Percentiles rank a stretch among this genome's conserved stretches.
Conservation (phyloP, 257 asterid species). For the Vinca minor region DNA sequence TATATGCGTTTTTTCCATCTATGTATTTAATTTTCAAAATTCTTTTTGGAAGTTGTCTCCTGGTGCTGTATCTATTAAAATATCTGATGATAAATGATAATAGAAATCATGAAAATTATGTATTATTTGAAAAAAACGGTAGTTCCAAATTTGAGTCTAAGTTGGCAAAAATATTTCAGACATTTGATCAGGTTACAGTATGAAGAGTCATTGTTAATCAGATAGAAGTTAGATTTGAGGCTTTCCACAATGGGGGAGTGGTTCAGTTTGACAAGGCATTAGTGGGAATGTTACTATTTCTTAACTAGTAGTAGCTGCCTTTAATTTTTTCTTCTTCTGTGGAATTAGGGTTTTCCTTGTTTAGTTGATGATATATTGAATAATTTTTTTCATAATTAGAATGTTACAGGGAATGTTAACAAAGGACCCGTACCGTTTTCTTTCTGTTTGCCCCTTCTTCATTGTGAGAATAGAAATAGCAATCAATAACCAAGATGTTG, state of each 20-base stretch:
- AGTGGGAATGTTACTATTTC: not conserved
- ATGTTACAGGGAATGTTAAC: too few relatives aligned
- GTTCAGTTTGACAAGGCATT: not conserved
- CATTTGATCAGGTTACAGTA: too few relatives aligned
- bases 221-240: not conserved
- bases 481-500: not conserved
- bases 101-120: not conserved
- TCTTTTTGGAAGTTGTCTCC: not conserved
- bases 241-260: not conserved
- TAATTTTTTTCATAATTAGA: too few relatives aligned
- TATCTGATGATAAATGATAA: too few relatives aligned
- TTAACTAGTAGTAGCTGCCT: not conserved
- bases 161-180: not conserved
- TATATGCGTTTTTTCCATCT: not conserved
- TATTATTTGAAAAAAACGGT: not conserved
- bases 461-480: not conserved
- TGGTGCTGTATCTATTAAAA: not conserved
- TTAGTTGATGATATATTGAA: too few relatives aligned
- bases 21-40: not conserved
- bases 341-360: too few relatives aligned
- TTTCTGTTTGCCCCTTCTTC: too few relatives aligned
- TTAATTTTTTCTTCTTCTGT: not conserved
- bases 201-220: not conserved
- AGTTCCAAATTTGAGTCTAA: not conserved
- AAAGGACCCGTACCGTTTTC: too few relatives aligned